Conservation (phyloP, 208 protist genomes). For the Wallacemonas collosoma region DNA sequence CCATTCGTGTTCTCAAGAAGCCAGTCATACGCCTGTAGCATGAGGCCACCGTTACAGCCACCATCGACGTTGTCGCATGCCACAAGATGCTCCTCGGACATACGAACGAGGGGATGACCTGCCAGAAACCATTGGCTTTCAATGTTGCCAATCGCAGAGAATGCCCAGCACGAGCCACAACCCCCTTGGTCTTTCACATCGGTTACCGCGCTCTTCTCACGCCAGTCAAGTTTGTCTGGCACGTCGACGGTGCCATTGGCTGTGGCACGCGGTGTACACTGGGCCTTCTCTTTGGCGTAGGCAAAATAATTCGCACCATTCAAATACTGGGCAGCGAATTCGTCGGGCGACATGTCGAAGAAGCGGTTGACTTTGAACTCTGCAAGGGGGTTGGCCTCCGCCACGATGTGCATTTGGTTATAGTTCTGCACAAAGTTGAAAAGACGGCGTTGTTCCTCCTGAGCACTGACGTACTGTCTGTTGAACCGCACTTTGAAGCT, state of each 20-base stretch:
- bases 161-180: conserved; percentile 97
- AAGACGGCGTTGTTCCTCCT: conserved; percentile 40
- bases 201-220: conserved; percentile 82
- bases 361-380: conserved; percentile 59
- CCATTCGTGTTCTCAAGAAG: conserved; percentile 63
- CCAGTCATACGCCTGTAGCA: conserved; percentile 80
- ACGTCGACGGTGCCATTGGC: neutral
- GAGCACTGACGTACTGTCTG: conserved; percentile 31
- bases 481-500: conserved; percentile 47
- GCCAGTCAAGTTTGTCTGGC: conserved; percentile 70
- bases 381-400: conserved; percentile 55
- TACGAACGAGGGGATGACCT: conserved; percentile 49
- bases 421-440: conserved; percentile 48
- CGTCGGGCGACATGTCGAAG: conserved; percentile 60
- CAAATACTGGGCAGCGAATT: conserved; percentile 49
- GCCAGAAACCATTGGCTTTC: conserved; percentile 64
- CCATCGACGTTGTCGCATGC: conserved; percentile 85
- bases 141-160: conserved; percentile 82
- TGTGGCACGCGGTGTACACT: conserved; percentile 8
- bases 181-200: conserved; percentile 93
- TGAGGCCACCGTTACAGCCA: conserved; percentile 91
- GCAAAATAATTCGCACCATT: conserved; percentile 41
- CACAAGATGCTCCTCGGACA: conserved; percentile 96
- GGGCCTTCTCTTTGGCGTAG: conserved; percentile 20
- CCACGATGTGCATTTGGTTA: conserved; percentile 25